Conservation (phyloP, 257 asterid species). For the Gentiana dahurica region DNA sequence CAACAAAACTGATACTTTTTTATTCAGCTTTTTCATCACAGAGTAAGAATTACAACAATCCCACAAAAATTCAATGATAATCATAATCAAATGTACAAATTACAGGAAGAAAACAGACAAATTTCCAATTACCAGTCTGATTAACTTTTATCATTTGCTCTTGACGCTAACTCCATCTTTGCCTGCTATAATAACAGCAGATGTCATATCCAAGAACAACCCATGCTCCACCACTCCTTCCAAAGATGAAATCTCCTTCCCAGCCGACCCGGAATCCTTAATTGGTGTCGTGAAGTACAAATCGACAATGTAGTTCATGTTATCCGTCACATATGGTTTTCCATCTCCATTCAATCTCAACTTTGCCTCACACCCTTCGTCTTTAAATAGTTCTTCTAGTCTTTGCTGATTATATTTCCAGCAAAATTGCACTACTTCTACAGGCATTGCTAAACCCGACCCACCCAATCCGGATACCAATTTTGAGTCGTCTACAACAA, state of each 20-base stretch:
- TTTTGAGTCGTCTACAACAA: slow-evolving; percentile 80
- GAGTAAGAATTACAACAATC: no score
- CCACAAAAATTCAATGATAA: no score
- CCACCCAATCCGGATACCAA: slow-evolving; percentile 77
- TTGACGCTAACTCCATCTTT: slow-evolving; percentile 48
- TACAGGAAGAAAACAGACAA: not conserved
- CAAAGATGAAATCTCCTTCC: slow-evolving; percentile 56
- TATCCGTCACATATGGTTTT: slow-evolving; percentile 84
- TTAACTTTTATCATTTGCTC: slow-evolving; percentile 32
- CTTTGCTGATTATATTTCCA: slow-evolving; percentile 65
- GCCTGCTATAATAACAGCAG: slow-evolving; percentile 72
- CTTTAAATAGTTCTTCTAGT: slow-evolving; percentile 55
- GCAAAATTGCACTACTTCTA: slow-evolving; percentile 89
- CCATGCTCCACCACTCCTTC: slow-evolving; percentile 89
- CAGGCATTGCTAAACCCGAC: slow-evolving; percentile 93
- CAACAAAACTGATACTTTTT: no score
- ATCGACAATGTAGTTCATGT: slow-evolving; percentile 79
- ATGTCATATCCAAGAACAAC: slow-evolving; percentile 47
- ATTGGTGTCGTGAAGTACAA: slow-evolving; percentile 90
- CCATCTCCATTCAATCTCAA: slow-evolving; percentile 57
- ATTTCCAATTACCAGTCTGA: not conserved
- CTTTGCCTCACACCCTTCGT: slow-evolving; percentile 64
- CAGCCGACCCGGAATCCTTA: slow-evolving; percentile 56
- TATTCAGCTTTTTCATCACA: no score
- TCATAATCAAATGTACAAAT: not conserved